A percentile compares a stretch with the other conserved stretches of the same genome.
These are phyloP conservation scores for Gonapodya prolifera DNA, from an alignment of 192 early-diverging fungal species.

Conservation along the genomic window DNA sequence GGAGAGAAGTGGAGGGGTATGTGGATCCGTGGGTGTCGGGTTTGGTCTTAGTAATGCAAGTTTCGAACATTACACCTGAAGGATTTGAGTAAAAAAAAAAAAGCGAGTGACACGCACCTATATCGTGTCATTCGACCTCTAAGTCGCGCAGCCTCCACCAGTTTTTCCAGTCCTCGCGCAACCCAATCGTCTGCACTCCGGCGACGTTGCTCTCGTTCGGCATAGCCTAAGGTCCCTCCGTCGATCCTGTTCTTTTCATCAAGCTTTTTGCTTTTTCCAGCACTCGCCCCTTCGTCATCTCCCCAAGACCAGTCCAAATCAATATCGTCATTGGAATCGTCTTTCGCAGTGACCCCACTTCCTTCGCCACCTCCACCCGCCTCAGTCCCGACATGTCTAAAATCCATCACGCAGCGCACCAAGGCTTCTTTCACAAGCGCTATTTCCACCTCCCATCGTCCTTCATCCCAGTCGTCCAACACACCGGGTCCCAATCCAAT, in stretches of 20 bases:
- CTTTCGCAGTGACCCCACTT: neutral
- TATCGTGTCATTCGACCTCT: neutral
- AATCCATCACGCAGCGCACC: neutral
- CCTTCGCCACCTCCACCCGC: neutral
- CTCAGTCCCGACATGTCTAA: no score
- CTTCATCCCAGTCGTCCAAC: neutral
- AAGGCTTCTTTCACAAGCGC: neutral
- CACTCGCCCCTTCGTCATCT: neutral
- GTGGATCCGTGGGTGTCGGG: neutral
- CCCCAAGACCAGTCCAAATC: neutral
- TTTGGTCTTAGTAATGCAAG: neutral
- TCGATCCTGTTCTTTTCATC: neutral
- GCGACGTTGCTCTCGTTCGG: neutral
- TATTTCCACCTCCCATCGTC: neutral
- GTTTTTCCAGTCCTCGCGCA: neutral
- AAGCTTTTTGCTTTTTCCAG: neutral
- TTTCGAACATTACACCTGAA: no score
- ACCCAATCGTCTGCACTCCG: neutral
- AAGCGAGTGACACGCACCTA: neutral
- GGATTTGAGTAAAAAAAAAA: neutral
- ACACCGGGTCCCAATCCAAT: neutral
- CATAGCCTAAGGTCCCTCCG: neutral
- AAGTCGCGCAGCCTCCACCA: neutral
- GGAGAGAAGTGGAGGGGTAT: neutral
- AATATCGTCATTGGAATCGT: neutral